These are phyloP conservation scores for Macaranga tanarius DNA, from an alignment of 441 rosid species.

Conservation along the genomic window DNA sequence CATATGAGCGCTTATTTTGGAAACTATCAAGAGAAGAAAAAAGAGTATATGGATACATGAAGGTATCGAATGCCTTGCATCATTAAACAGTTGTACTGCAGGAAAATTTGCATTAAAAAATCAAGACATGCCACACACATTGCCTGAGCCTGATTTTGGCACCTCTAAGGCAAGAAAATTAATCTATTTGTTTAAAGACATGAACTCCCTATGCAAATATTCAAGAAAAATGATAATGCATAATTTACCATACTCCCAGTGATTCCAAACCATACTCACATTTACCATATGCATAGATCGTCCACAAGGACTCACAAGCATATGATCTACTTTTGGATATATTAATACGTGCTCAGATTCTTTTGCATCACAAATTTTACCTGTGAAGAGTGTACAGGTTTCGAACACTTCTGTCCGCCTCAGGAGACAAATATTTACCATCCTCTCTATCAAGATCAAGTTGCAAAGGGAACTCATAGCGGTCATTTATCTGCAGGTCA, in stretches of 20 bases:
- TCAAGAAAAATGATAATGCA: no score
- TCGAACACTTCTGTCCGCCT: slow-evolving; percentile 82
- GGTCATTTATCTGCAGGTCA: slow-evolving; percentile 73
- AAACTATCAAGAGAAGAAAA: neutral
- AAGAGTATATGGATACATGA: neutral
- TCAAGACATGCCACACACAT: neutral
- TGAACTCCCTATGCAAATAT: neutral
- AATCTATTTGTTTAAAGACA: neutral
- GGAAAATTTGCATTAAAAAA: neutral
- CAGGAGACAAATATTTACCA: slow-evolving; percentile 87
- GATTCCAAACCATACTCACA: neutral
- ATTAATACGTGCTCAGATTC: neutral
- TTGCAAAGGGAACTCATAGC: slow-evolving; percentile 90
- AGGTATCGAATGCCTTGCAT: neutral
- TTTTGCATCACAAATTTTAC: slow-evolving; percentile 30
- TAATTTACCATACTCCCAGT: neutral
- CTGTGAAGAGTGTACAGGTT: slow-evolving; percentile 95
- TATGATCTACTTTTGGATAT: neutral
- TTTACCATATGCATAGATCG: neutral
- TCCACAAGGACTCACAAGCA: neutral
- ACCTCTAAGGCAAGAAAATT: neutral
- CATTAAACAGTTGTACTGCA: neutral
- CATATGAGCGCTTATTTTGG: neutral
- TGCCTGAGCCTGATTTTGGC: neutral
- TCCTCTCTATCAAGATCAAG: slow-evolving; percentile 88